Percentiles rank a stretch among this genome's conserved stretches.
Evolutionary conservation across 2,329 filamentous ascomycete genomes (phyloP).

Genomic region (Fusarium sulawesiense): DNA sequence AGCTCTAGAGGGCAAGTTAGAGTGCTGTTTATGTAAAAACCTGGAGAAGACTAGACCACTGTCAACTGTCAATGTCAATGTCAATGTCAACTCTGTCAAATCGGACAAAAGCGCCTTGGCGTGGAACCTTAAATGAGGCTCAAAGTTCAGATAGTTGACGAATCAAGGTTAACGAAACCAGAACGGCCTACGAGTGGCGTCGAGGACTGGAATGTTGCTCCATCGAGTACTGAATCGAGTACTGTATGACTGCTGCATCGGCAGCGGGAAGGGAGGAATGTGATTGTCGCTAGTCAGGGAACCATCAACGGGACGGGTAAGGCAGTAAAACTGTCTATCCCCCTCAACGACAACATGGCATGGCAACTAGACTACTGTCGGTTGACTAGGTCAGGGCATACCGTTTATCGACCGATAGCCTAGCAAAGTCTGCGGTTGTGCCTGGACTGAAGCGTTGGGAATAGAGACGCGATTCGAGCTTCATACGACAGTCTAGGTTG

Average conservation of each 20-base stretch:
- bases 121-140: conserved; percentile 39
- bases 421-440: conserved; percentile 23
- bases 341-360: conserved; percentile 22
- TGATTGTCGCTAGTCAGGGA: conserved; percentile 41
- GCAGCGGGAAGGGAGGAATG: conserved; percentile 39
- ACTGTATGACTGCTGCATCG: conserved; percentile 11
- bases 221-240: conserved; percentile 22
- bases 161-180: conserved; percentile 34
- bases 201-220: conserved; percentile 35
- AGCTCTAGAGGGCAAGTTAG: conserved; percentile 23
- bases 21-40: conserved; percentile 20
- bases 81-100: conserved; percentile 15
- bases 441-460: conserved; percentile 3
- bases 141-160: conserved; percentile 25
- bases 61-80: not conserved
- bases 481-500: conserved; percentile 5
- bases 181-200: conserved; percentile 36
- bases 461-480: conserved; percentile 2
- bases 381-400: conserved; percentile 9
- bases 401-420: conserved; percentile 10
- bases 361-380: conserved; percentile 8
- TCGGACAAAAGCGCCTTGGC: conserved; percentile 23
- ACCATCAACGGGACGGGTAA: conserved; percentile 38
- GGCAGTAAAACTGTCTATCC: conserved; percentile 21
- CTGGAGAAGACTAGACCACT: conserved; percentile 28